Percentiles rank a stretch among this genome's conserved stretches.
These are phyloP conservation scores for Ceratobasidium sp. DNA, from an alignment of 1,284 basidiomycete genomes.

Conservation along the genomic window DNA sequence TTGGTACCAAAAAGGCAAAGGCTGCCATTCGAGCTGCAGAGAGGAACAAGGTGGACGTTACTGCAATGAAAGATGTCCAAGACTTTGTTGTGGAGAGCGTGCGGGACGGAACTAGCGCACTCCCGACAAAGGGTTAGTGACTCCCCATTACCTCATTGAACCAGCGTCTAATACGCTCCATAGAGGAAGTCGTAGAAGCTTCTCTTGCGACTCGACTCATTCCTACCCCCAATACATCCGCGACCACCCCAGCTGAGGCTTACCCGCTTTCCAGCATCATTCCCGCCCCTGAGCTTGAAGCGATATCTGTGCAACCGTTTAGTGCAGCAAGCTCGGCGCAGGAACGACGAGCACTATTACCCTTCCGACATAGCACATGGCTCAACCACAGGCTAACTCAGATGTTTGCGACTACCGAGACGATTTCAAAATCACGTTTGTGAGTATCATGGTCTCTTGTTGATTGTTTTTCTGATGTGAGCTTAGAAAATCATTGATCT, in stretches of 20 bases:
- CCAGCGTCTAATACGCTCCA: neutral
- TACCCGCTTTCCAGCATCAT: conserved; percentile 81
- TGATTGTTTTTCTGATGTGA: conserved; percentile 31
- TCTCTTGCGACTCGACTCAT: conserved; percentile 74
- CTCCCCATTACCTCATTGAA: neutral
- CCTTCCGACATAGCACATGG: conserved; percentile 72
- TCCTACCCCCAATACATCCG: conserved; percentile 71
- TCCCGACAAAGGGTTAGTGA: conserved; percentile 69
- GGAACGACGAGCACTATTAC: conserved; percentile 64
- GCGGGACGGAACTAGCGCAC: conserved; percentile 67
- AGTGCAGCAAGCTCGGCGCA: conserved; percentile 58
- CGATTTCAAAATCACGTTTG: conserved; percentile 63
- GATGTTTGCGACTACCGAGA: conserved; percentile 55
- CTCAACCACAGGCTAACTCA: conserved; percentile 64
- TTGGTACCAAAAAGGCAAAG: conserved; percentile 93
- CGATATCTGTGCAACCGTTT: conserved; percentile 62
- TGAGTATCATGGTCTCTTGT: conserved; percentile 45
- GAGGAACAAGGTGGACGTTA: conserved; percentile 85
- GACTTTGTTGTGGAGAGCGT: conserved; percentile 82
- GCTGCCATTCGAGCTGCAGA: conserved; percentile 82
- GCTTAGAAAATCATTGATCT: conserved; percentile 74
- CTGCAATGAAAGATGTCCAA: conserved; percentile 82
- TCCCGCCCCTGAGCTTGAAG: conserved; percentile 76
- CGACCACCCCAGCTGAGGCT: conserved; percentile 68
- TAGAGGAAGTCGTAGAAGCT: conserved; percentile 58